Base-by-base conservation (phyloP, 495 filamentous ascomycete species). In the Lasiosphaeriaceae sp. region DNA sequence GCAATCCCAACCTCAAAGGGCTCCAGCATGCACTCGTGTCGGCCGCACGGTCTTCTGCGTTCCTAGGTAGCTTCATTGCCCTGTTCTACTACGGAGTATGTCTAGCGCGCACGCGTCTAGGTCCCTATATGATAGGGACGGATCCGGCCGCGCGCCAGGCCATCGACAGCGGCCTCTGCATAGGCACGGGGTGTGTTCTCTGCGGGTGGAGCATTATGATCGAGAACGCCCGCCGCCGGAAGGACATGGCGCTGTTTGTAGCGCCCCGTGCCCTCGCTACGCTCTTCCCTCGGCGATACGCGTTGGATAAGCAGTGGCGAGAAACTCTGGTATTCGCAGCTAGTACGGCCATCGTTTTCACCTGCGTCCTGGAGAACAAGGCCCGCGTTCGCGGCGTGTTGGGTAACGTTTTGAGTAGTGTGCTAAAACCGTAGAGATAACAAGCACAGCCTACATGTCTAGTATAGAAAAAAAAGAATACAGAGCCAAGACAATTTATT, bases 31-130 rank as follows among this genome's bases (percentile, higher is more conserved):
- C 88, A 2, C 26, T 88, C 48, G 56, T 74, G 17, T 86, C 86
- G 24, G 84, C 89, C 1, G 67, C 79, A 11, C 83, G 88, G 45
- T 94, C 90, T 16, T 92, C 91, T 8, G 79, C 86, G 2, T 96
- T 97, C 71, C 79, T 97, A 2, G 90, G 85, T 1, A 77, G 86
- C 0, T 96, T 95, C 68, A 86, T 96, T 56, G 74, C 81, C 11
- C 75, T 93, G 2, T 95, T 94, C 60, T 97, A 93, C 73, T 96
- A 96, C 69, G 83, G 85, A 24, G 88, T 97, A 7, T 97, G 92
- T 66, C 82, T 96, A 0, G 79, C 87, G 2, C 82, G 92, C 31
- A 92, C 88, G 2, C 77, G 88, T n/a, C 50, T 96, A 9, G 92
- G 92, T 0, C 92, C 92, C 2, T 72, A 73, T 48, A 31, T 95